Evolutionary conservation across 768 basidiomycete species (phyloP).

Genomic region (Lactarius psammicola): DNA sequence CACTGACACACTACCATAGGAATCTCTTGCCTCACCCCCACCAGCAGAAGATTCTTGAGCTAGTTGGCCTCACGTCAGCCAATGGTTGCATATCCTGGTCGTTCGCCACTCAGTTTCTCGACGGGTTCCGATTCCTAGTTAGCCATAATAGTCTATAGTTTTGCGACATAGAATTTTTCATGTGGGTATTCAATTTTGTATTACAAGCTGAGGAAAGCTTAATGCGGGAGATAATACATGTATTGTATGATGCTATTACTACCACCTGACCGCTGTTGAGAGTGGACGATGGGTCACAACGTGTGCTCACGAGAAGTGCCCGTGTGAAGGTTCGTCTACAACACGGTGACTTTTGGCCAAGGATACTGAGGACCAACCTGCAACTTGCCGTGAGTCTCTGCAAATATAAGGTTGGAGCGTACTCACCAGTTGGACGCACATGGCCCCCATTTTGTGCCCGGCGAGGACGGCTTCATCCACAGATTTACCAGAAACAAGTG

Average conservation of each 20-base stretch:
- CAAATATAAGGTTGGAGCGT: not conserved
- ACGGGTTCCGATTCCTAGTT: not conserved
- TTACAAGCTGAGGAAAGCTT: conserved; percentile 42
- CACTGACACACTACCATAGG: conserved; percentile 38
- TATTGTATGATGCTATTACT: conserved; percentile 27
- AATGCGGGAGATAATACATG: conserved; percentile 29
- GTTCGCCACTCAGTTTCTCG: not conserved
- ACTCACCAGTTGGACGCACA: conserved; percentile 78
- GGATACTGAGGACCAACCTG: conserved; percentile 57
- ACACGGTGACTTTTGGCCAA: conserved; percentile 55
- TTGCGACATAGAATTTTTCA: conserved; percentile 13
- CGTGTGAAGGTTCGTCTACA: conserved; percentile 32
- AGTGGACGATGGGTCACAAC: conserved; percentile 34
- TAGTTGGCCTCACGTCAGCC: not conserved
- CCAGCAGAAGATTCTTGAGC: conserved; percentile 41
- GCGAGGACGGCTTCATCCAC: conserved; percentile 75
- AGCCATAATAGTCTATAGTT: not conserved
- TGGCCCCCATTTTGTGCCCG: conserved; percentile 83
- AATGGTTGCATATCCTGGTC: not conserved
- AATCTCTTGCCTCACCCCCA: conserved; percentile 71
- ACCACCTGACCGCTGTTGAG: conserved; percentile 38
- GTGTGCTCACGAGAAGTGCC: conserved; percentile 3
- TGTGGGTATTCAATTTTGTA: conserved; percentile 23
- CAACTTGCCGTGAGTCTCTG: conserved; percentile 9
- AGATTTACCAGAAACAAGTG: conserved; percentile 71